Conservation (phyloP, 2,329 filamentous ascomycete species). For the Stylonectria norvegica region DNA sequence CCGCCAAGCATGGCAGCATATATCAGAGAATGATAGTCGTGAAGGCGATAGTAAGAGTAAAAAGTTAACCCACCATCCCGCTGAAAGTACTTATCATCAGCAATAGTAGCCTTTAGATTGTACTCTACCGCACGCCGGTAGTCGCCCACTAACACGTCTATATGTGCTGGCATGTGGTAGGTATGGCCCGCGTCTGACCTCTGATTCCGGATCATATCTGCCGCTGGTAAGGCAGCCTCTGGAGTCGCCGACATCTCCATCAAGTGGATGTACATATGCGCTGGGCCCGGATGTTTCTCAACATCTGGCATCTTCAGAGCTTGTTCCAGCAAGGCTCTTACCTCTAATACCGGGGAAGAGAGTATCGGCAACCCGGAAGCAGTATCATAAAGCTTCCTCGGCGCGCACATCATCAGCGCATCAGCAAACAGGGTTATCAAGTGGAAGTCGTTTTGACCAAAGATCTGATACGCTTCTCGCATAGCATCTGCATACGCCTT, state of each 20-base stretch:
- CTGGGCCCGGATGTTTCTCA: conserved; percentile 16
- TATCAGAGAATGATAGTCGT: conserved; percentile 66
- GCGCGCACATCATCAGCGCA: conserved; percentile 19
- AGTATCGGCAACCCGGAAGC: conserved; percentile 9
- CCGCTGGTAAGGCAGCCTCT: conserved; percentile 17
- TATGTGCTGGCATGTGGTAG: conserved; percentile 23
- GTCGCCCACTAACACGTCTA: conserved; percentile 22
- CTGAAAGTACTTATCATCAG: conserved; percentile 60
- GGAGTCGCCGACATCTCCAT: conserved; percentile 25
- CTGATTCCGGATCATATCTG: conserved; percentile 18
- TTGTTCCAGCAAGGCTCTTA: conserved; percentile 12
- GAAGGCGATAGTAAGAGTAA: conserved; percentile 67
- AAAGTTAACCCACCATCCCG: conserved; percentile 59
- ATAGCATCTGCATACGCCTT: conserved; percentile 19
- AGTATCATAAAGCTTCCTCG: conserved; percentile 15
- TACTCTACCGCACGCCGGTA: conserved; percentile 62
- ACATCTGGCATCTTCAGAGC: conserved; percentile 9
- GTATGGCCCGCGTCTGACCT: conserved; percentile 21
- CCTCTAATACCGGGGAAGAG: conserved; percentile 13
- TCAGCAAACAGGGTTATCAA: conserved; percentile 18
- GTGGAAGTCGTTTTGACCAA: conserved; percentile 13
- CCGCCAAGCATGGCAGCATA: conserved; percentile 73
- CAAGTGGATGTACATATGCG: conserved; percentile 25
- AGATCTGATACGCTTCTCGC: conserved; percentile 9
- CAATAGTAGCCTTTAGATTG: conserved; percentile 59